A percentile compares a stretch with the other conserved stretches of the same genome.
Conservation (phyloP, 140 eudicot species). For the Oenanthe javanica region DNA sequence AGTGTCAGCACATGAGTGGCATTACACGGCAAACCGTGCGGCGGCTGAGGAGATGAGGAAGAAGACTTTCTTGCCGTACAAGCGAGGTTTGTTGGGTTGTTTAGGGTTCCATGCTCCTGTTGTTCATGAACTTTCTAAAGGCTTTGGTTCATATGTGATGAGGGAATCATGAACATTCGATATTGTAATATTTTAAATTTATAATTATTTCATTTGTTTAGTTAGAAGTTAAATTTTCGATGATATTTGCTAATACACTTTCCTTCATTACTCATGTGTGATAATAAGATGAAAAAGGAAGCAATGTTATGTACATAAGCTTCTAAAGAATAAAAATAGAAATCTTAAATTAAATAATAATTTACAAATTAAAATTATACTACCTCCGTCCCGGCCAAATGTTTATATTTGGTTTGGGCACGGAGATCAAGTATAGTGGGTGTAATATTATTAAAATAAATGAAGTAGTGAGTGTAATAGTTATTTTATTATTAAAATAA, state of each 20-base stretch:
- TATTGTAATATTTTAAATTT: not conserved
- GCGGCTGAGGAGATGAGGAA: slow-evolving; percentile 72
- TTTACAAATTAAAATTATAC: too few species aligned
- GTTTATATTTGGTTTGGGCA: too few species aligned
- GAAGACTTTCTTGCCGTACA: slow-evolving; percentile 84
- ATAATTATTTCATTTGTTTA: not conserved
- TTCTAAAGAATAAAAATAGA: too few species aligned
- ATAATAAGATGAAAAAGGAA: too few species aligned
- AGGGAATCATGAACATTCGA: slow-evolving; percentile 19
- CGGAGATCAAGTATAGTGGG: too few species aligned
- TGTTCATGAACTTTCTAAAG: slow-evolving; percentile 38
- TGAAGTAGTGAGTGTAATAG: too few species aligned
- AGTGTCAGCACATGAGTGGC: slow-evolving; percentile 79
- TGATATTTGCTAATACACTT: not conserved
- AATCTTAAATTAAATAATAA: too few species aligned
- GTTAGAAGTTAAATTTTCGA: not conserved
- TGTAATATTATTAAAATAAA: too few species aligned
- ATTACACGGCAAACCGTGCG: slow-evolving; percentile 67
- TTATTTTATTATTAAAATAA: too few species aligned
- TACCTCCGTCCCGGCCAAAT: too few species aligned
- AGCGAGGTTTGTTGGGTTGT: slow-evolving; percentile 73
- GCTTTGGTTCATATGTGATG: slow-evolving; percentile 30
- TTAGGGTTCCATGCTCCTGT: slow-evolving; percentile 59
- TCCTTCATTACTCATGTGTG: not conserved
- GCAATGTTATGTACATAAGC: too few species aligned